phyloP scores from a whole-genome alignment of 208 protist species.

The Crithidia sp. region DNA sequence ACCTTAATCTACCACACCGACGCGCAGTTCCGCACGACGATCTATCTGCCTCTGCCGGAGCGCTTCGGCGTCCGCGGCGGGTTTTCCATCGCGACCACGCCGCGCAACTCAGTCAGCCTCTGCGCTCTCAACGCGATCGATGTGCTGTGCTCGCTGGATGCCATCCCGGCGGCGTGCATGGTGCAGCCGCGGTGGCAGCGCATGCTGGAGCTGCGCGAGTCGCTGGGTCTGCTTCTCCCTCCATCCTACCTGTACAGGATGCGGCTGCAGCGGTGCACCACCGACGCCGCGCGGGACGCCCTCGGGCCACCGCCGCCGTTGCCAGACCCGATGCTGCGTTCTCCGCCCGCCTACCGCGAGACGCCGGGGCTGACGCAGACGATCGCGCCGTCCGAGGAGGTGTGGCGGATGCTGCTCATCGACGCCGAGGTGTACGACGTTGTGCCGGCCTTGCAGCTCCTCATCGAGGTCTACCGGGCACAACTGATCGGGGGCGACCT shows the following conservation, averaged over 20 bases:
- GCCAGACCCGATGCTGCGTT: constrained; percentile 34
- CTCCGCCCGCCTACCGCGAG: constrained; percentile 69
- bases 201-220: constrained; percentile 50
- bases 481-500: background rate
- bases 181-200: constrained; percentile 38
- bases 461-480: background rate
- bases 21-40: constrained; percentile 52
- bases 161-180: constrained; percentile 40
- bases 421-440: constrained; percentile 68
- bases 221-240: constrained; percentile 53
- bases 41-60: constrained; percentile 75
- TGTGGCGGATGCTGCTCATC: constrained; percentile 64
- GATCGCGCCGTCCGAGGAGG: constrained; percentile 47
- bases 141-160: constrained; percentile 60
- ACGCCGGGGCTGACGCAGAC: background rate
- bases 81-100: constrained; percentile 53
- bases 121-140: constrained; percentile 67
- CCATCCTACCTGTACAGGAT: constrained; percentile 21
- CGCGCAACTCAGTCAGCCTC: constrained; percentile 29
- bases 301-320: constrained; percentile 15
- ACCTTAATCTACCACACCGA: constrained; percentile 40
- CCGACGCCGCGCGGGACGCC: background rate
- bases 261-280: background rate
- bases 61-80: constrained; percentile 69
- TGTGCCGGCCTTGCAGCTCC: constrained; percentile 9